Conservation (phyloP, 495 filamentous ascomycete species). For the Cairneyella variabilis region DNA sequence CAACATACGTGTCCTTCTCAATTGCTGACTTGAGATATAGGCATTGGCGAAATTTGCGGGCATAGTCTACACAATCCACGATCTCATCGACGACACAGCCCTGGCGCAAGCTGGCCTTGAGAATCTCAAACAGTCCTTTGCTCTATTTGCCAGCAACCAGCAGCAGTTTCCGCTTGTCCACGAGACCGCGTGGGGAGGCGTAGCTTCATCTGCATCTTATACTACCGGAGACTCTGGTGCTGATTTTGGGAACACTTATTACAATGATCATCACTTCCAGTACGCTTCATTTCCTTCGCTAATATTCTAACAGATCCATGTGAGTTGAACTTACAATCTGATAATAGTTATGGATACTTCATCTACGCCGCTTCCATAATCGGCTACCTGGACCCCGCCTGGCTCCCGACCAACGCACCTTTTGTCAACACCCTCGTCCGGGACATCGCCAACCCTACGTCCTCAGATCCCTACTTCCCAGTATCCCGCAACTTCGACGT, state of each 20-base stretch:
- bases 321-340: no score
- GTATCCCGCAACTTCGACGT: conserved; percentile 78
- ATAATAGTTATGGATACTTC: conserved; percentile 63
- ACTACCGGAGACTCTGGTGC: conserved; percentile 61
- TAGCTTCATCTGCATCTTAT: conserved; percentile 80
- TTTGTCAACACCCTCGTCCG: conserved; percentile 79
- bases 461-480: conserved; percentile 72
- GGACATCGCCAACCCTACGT: conserved; percentile 73
- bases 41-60: conserved; percentile 83
- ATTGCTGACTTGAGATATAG: conserved; percentile 27
- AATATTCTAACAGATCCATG: conserved; percentile 6
- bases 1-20: background rate
- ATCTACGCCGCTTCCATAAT: conserved; percentile 86
- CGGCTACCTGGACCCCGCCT: conserved; percentile 70
- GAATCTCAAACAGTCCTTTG: conserved; percentile 71
- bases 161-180: conserved; percentile 80
- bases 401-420: conserved; percentile 67
- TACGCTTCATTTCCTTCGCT: conserved; percentile 29
- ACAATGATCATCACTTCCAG: conserved; percentile 98
- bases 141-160: conserved; percentile 69
- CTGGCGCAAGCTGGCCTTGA: conserved; percentile 59
- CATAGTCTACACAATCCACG: conserved; percentile 63
- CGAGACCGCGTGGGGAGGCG: conserved; percentile 78
- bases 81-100: conserved; percentile 56
- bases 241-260: conserved; percentile 81